Base-by-base conservation (phyloP, 2,329 filamentous ascomycete species). In the Bipolaris oryzae region DNA sequence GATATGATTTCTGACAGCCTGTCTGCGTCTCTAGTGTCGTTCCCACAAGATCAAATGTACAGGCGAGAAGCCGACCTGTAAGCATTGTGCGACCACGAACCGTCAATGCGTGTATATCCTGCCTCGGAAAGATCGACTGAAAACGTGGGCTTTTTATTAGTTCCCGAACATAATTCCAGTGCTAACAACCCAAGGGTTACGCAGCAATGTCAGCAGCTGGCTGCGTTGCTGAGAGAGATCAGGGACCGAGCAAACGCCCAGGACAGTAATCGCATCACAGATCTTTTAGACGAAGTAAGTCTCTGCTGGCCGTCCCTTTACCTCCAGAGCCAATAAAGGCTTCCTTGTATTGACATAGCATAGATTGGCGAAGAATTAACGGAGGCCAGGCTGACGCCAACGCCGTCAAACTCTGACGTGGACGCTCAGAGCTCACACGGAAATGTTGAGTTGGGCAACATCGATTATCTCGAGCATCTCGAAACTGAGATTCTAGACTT, bases 11-110 rank as follows among this genome's bases (percentile, higher is more conserved):
- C 66, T 69, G 48, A 69, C 50, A 28, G 42, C n/a, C 21, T 28
- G 23, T 28, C 39, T 37, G 34, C 44, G 43, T 35, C 18, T 61
- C 35, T 65, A 69, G 67, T 78, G 76, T 63, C 75, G 76, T 33
- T 63, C 64, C 51, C 71, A 76, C 46, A 78, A 78, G 63, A 75
- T 77, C 62, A 78, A 76, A 56, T 78, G 76, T 59, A 73, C 74
- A 38, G 77, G 77, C 21, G 67, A 73, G 43, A 68, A 61, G 35
- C 76, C 76, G 21, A 49, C 57, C 5, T 78, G 76, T 57, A 71
- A 72, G 42, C 74, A 77, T 39, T 79, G 77, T 61, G 66, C 68
- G 44, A 62, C 67, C 25, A 67, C 66, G 7, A 63, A 57, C 34
- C 69, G 71, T 44, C 66, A 70, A n/a, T 79, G 77, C 55, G 63